These are phyloP conservation scores for Podochytrium sp. DNA, from an alignment of 192 early-diverging fungal genomes.

Conservation along the genomic window DNA sequence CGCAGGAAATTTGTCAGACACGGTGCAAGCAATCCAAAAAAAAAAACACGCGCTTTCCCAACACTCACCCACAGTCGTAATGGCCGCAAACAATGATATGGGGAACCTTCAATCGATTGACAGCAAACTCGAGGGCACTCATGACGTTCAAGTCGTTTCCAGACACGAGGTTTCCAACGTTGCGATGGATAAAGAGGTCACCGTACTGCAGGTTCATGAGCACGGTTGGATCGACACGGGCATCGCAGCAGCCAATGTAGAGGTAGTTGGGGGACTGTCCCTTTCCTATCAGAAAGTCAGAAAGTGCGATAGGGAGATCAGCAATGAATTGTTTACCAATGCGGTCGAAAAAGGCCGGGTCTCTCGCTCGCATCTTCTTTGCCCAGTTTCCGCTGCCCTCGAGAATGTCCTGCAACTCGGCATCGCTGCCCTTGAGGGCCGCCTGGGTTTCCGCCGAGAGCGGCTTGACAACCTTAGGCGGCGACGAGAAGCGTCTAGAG, in stretches of 20 bases:
- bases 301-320: background rate
- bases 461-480: too few relatives aligned
- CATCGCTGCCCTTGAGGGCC: conserved; percentile 13
- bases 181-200: conserved; percentile 92
- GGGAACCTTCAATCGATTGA: conserved; percentile 80
- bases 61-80: conserved; percentile 36
- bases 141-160: conserved; percentile 76
- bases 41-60: too few relatives aligned
- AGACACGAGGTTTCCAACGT: conserved; percentile 88
- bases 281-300: conserved; percentile 7
- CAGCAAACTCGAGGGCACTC: conserved; percentile 85
- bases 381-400: conserved; percentile 30
- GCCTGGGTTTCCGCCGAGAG: too few relatives aligned
- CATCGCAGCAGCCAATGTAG: conserved; percentile 50
- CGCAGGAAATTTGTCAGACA: background rate
- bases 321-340: conserved; percentile 23
- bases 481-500: too few relatives aligned
- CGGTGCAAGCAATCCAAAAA: background rate
- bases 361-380: background rate
- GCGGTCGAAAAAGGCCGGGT: conserved; percentile 22
- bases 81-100: conserved; percentile 85
- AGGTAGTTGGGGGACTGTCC: conserved; percentile 38
- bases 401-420: conserved; percentile 26
- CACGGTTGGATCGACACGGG: conserved; percentile 43
- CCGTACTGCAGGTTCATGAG: conserved; percentile 60